These are phyloP conservation scores for Xylaria venustula DNA, from an alignment of 495 filamentous ascomycete species.

Conservation along the genomic window DNA sequence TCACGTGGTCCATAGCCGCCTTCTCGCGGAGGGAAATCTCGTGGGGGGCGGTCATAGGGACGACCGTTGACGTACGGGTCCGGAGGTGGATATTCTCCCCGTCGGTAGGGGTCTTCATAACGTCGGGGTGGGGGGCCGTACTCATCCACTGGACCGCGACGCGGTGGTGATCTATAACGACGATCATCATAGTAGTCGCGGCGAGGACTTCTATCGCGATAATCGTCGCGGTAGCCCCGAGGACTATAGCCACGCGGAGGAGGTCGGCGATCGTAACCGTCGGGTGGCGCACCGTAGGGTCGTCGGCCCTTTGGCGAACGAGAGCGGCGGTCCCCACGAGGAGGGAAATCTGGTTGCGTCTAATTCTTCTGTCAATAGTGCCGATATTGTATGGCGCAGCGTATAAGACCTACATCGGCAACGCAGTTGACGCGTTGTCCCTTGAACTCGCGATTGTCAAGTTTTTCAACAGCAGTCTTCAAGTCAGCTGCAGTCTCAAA, in stretches of 20 bases:
- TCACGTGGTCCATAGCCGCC: conserved; percentile 47
- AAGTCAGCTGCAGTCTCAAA: conserved; percentile 91
- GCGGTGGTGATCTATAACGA: conserved; percentile 74
- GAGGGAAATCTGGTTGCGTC: conserved; percentile 64
- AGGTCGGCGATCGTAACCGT: conserved; percentile 75
- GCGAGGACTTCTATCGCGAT: conserved; percentile 79
- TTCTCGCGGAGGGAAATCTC: conserved; percentile 53
- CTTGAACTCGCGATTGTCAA: conserved; percentile 90
- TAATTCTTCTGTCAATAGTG: conserved; percentile 24
- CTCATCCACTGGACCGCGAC: conserved; percentile 72
- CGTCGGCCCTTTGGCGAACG: conserved; percentile 60
- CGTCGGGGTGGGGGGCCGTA: conserved; percentile 62
- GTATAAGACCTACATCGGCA: conserved; percentile 66
- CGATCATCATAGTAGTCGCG: conserved; percentile 84
- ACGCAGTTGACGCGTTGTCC: conserved; percentile 77
- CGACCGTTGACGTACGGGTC: conserved; percentile 67
- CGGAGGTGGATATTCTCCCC: conserved; percentile 59
- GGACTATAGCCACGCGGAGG: conserved; percentile 81
- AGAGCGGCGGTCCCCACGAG: conserved; percentile 71
- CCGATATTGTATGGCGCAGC: conserved; percentile 6
- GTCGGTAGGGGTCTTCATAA: conserved; percentile 63
- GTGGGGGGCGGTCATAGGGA: conserved; percentile 58
- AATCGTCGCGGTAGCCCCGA: conserved; percentile 61
- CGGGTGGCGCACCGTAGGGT: conserved; percentile 60
- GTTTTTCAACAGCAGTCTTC: conserved; percentile 86